A percentile compares a stretch with the other conserved stretches of the same genome.
Conservation (phyloP, 257 asterid genomes). For the Buddleja alternifolia region DNA sequence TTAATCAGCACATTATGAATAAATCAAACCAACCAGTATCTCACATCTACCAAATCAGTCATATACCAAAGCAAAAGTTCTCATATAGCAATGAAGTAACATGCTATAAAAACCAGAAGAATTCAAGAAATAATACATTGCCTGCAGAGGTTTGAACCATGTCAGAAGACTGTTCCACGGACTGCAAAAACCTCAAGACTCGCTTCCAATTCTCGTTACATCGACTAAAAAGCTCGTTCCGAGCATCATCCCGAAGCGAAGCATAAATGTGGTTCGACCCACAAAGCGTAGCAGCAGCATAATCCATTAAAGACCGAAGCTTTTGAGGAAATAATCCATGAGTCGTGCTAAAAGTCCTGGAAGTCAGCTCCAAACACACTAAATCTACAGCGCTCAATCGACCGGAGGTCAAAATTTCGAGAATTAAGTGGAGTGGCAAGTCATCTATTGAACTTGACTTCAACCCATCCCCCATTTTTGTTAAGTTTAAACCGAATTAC, state of each 20-base stretch:
- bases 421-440: conserved; percentile 72
- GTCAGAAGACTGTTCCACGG: conserved; percentile 71
- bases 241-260: conserved; percentile 46
- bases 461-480: conserved; percentile 60
- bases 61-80: background rate
- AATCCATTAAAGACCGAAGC: conserved; percentile 66
- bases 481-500: conserved; percentile 7
- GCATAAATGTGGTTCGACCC: conserved; percentile 51
- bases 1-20: background rate
- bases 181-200: conserved; percentile 73
- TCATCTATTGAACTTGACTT: conserved; percentile 58
- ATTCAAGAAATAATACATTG: conserved; percentile 65
- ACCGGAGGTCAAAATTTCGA: conserved; percentile 70
- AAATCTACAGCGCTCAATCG: conserved; percentile 67
- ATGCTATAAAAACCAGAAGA: background rate
- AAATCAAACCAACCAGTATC: conserved; percentile 1
- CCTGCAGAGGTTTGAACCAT: conserved; percentile 75
- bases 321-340: conserved; percentile 58
- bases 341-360: conserved; percentile 51
- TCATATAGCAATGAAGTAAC: background rate
- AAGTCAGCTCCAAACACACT: conserved; percentile 64
- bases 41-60: conserved; percentile 11
- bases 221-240: conserved; percentile 51
- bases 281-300: conserved; percentile 79
- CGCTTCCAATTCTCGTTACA: conserved; percentile 76